Percentiles rank a stretch among this genome's conserved stretches.
Evolutionary conservation across 257 asterid species (phyloP).

Genomic region (Plantago major): DNA sequence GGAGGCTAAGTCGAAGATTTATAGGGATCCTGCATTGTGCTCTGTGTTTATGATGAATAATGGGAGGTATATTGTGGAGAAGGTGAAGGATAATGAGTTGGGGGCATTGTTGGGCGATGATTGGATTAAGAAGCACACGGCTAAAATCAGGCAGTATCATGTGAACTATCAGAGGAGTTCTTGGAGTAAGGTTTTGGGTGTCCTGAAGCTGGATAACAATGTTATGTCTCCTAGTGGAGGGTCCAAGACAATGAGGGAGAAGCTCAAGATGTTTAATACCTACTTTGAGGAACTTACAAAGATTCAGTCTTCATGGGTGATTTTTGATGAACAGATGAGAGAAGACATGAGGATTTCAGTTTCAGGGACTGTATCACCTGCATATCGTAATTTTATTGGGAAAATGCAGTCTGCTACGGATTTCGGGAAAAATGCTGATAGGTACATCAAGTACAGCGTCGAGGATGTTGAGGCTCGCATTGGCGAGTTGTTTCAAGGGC

Average conservation of each 20-base stretch:
- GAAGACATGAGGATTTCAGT: constrained; percentile 74
- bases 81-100: constrained; percentile 72
- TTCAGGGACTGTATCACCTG: constrained; percentile 45
- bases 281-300: constrained; percentile 73
- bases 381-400: constrained; percentile 63
- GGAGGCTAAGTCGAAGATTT: constrained; percentile 81
- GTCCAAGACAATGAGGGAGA: constrained; percentile 61
- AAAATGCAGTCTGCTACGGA: constrained; percentile 49
- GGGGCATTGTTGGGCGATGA: constrained; percentile 82
- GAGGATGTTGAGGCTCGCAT: constrained; percentile 78
- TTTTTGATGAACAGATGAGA: constrained; percentile 70
- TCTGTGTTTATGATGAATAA: constrained; percentile 91
- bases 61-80: constrained; percentile 78
- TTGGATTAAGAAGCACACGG: constrained; percentile 77
- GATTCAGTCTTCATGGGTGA: constrained; percentile 68
- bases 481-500: constrained; percentile 56
- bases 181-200: constrained; percentile 87
- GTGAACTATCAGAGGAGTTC: constrained; percentile 82
- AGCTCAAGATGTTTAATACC: constrained; percentile 67
- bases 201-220: constrained; percentile 51
- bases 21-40: constrained; percentile 67
- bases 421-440: constrained; percentile 58
- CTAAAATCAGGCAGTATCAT: constrained; percentile 75
- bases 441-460: constrained; percentile 58
- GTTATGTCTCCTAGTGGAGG: constrained; percentile 53